Evolutionary conservation across 2,329 filamentous ascomycete genomes (phyloP).

Genomic region (Aureobasidium zeae): DNA sequence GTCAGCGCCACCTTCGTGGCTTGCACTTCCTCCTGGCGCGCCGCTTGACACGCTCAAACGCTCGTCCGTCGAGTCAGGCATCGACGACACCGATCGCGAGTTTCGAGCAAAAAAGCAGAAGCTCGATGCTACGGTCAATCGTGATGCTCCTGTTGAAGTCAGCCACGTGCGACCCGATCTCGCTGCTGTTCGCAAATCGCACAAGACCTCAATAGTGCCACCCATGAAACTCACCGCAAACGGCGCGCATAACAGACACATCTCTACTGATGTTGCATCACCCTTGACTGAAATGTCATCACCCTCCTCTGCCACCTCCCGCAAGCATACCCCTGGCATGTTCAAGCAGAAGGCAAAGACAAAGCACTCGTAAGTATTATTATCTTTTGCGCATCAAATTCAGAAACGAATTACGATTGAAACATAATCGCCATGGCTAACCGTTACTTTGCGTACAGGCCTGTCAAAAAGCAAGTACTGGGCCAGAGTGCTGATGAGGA

Average conservation of each 20-base stretch:
- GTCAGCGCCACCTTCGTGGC: constrained; percentile 19
- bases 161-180: constrained; percentile 25
- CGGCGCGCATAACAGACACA: constrained; percentile 1
- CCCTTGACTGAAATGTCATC: constrained; percentile 27
- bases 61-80: constrained; percentile 29
- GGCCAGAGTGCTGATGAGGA: constrained; percentile 60
- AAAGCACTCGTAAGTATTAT: constrained; percentile 31
- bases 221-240: constrained; percentile 14
- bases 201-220: constrained; percentile 12
- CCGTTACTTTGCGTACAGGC: constrained; percentile 40
- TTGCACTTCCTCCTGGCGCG: not conserved
- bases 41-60: constrained; percentile 23
- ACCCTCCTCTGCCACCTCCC: constrained; percentile 24
- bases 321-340: constrained; percentile 23
- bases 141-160: constrained; percentile 25
- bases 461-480: constrained; percentile 65
- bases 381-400: not conserved
- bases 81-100: constrained; percentile 23
- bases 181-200: constrained; percentile 2
- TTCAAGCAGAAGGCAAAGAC: constrained; percentile 29
- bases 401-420: not conserved
- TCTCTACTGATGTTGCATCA: constrained; percentile 20
- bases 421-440: constrained; percentile 6
- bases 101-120: constrained; percentile 29
- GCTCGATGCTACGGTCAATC: constrained; percentile 23